Conservation (phyloP, 345 rosid species). For the Bruguiera sexangula region DNA sequence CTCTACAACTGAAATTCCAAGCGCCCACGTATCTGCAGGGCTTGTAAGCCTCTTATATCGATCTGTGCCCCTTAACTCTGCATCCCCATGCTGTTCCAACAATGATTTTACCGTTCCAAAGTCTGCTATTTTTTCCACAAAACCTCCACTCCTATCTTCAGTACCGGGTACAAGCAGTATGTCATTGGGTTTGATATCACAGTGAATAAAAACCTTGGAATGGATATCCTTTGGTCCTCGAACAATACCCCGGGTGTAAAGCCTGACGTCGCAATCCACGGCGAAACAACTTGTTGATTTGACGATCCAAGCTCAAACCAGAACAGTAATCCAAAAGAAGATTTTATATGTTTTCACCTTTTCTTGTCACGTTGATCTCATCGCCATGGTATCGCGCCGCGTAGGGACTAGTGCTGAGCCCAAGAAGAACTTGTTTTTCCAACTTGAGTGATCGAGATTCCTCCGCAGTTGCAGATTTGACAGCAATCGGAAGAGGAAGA, state of each 20-base stretch:
- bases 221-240: constrained; percentile 1
- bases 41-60: not conserved
- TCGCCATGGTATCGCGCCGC: too few species aligned
- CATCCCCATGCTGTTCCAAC: not conserved
- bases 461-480: constrained; percentile 1
- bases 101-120: not conserved
- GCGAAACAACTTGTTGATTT: not conserved
- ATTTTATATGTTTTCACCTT: not conserved
- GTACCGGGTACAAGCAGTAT: constrained; percentile 1
- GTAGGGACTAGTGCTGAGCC: too few species aligned
- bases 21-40: constrained; percentile 8
- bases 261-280: constrained; percentile 1
- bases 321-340: constrained; percentile 6
- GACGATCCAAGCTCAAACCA: not conserved
- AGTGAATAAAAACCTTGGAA: not conserved
- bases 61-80: not conserved
- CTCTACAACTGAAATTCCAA: not conserved
- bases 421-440: not conserved
- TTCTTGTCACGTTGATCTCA: not conserved
- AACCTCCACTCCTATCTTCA: not conserved
- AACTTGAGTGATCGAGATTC: not conserved
- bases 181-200: constrained; percentile 11
- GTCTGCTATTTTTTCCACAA: constrained; percentile 3
- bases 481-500: not conserved
- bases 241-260: not conserved